These are phyloP conservation scores for Exsudoporus frostii DNA, from an alignment of 768 basidiomycete genomes.

Conservation along the genomic window DNA sequence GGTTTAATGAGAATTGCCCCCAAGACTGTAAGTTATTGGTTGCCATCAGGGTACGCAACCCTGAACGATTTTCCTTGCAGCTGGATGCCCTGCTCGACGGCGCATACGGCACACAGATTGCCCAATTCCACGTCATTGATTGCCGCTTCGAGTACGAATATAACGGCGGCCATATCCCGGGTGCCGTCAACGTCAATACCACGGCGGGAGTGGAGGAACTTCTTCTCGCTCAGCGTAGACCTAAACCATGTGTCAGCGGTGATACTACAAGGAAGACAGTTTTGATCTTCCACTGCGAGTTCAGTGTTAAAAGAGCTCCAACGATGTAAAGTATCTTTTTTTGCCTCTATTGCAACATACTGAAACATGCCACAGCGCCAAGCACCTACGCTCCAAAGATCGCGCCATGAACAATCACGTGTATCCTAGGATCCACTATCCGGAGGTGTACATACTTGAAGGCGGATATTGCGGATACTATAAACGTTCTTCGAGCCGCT, in stretches of 20 bases:
- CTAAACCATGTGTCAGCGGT: conserved; percentile 70
- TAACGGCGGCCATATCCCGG: conserved; percentile 86
- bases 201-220: conserved; percentile 76
- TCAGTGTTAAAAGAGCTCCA: conserved; percentile 91
- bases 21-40: conserved; percentile 59
- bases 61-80: conserved; percentile 38
- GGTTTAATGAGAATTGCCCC: conserved; percentile 88
- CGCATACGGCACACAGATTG: conserved; percentile 59
- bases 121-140: conserved; percentile 80
- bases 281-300: conserved; percentile 97
- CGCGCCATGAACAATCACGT: conserved; percentile 82
- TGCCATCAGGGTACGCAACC: neutral
- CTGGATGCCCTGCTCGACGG: conserved; percentile 78
- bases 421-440: conserved; percentile 93
- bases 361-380: conserved; percentile 58
- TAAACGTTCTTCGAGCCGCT: conserved; percentile 62
- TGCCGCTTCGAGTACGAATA: conserved; percentile 99
- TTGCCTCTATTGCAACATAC: neutral
- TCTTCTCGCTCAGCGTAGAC: conserved; percentile 62
- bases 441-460: conserved; percentile 95
- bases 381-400: conserved; percentile 88
- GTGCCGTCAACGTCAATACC: conserved; percentile 90
- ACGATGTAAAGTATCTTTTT: conserved; percentile 70
- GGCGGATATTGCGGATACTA: conserved; percentile 94
- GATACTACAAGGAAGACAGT: conserved; percentile 74